Base-by-base conservation (phyloP, 257 asterid species). In the Phtheirospermum japonicum region DNA sequence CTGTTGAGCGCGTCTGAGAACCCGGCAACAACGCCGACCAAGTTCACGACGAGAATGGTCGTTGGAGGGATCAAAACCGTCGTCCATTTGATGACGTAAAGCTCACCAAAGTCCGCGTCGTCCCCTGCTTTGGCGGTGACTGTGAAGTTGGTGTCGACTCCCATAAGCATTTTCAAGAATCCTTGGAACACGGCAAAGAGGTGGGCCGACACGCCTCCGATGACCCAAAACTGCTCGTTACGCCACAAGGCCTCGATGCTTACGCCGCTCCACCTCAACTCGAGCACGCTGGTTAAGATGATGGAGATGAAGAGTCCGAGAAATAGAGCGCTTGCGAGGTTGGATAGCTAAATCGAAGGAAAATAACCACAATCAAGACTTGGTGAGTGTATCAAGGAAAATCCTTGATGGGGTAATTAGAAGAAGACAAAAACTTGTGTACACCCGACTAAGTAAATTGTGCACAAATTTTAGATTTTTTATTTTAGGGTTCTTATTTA, bases 111-210 rank as follows among this genome's bases (percentile, higher is more conserved):
- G 66, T 92, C 95, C 0, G 81, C 64, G 50, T 92, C 97, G 5
- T 92, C 99, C 7, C 91, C 86, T 8, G 96, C 82, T 68, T 89
- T 92, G 1, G 95, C 39, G 10, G 97, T 92, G 0, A 92, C 99
- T 0, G 99, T 92, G 78, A 89, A 92, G 79, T 89, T 92, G 0
- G 99, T 92, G 75, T 92, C 99, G 0, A 92, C 34, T 0, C 99
- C 99, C 0, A 96, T 97, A 20, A 86, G 82, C 97, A 86, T 85
- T 71, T 92, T 92, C 53, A 92, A 78, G 79, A 92, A 74, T 14
- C 99, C 99, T 75, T 92, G 99, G 81, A 92, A 92, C n/a, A 92
- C 97, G 0, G 99, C 99, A 52, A 92, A 92, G 30, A 92, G 93
- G 57, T 92, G 97, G 2, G 98, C 98, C 13, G 98, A 91, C 26